phyloP scores from a whole-genome alignment of 805 yeast genomes.

The Candida hungchunana region DNA sequence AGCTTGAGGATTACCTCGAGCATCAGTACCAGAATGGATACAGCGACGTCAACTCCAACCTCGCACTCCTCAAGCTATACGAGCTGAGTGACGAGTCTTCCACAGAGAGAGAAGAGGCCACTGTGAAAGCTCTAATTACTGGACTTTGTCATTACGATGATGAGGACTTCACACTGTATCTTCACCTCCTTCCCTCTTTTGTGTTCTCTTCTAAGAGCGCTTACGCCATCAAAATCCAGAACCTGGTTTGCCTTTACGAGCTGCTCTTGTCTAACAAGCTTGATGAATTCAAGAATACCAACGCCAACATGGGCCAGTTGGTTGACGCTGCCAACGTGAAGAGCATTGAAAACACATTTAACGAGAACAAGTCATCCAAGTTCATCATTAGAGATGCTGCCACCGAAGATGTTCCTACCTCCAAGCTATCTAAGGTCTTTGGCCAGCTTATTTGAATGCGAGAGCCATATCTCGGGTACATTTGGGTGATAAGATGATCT shows the following conservation, averaged over 20 bases:
- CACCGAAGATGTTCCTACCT: conserved; percentile 23
- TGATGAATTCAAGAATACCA: conserved; percentile 20
- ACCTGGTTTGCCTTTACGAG: conserved; percentile 23
- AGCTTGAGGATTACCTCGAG: conserved; percentile 40
- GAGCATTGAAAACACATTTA: conserved; percentile 18
- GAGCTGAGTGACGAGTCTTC: conserved; percentile 33
- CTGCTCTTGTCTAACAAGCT: conserved; percentile 21
- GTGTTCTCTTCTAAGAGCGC: conserved; percentile 27
- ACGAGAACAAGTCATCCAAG: conserved; percentile 21
- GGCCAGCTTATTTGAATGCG: conserved; percentile 15
- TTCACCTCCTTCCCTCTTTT: conserved; percentile 42
- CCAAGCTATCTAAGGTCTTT: conserved; percentile 24
- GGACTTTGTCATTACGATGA: conserved; percentile 38
- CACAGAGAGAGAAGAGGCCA: conserved; percentile 34
- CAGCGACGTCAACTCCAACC: conserved; percentile 39
- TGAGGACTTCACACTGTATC: conserved; percentile 39
- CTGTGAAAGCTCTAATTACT: conserved; percentile 36
- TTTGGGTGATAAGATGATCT: no score
- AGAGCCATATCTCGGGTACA: no score
- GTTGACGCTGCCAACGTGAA: conserved; percentile 18
- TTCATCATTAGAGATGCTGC: conserved; percentile 18
- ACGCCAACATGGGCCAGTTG: conserved; percentile 18
- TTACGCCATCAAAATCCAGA: conserved; percentile 24
- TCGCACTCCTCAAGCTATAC: conserved; percentile 43
- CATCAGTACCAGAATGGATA: conserved; percentile 35